Conservation (phyloP, 768 basidiomycete genomes). For the Tulasnella sp. region DNA sequence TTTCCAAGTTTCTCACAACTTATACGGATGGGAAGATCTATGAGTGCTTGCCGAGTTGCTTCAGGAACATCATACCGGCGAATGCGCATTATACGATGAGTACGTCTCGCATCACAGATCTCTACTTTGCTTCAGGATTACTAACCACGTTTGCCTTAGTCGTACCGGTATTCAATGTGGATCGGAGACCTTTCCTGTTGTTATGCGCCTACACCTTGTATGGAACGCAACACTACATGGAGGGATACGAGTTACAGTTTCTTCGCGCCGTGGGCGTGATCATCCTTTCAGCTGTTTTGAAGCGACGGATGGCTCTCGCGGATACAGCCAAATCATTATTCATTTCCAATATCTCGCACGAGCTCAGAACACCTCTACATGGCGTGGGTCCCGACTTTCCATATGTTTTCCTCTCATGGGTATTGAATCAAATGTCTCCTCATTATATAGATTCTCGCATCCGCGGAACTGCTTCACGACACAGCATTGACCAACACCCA, state of each 20-base stretch:
- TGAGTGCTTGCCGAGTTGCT: constrained; percentile 75
- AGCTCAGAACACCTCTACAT: constrained; percentile 62
- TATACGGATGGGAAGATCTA: constrained; percentile 80
- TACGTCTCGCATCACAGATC: constrained; percentile 36
- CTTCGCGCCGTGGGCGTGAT: constrained; percentile 88
- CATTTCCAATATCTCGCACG: constrained; percentile 51
- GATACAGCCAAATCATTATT: constrained; percentile 90
- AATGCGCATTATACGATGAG: constrained; percentile 82
- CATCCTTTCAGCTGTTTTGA: constrained; percentile 84
- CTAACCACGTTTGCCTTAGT: constrained; percentile 32
- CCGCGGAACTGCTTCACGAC: constrained; percentile 79
- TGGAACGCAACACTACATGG: constrained; percentile 69
- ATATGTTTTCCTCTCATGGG: not conserved
- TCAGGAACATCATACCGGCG: constrained; percentile 69
- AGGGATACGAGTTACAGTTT: constrained; percentile 86
- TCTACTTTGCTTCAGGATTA: not conserved
- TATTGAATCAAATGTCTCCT: too few species aligned
- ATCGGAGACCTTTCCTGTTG: constrained; percentile 83
- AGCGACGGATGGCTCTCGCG: constrained; percentile 84
- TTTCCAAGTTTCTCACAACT: constrained; percentile 67
- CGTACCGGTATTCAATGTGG: constrained; percentile 88
- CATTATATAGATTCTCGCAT: constrained; percentile 84
- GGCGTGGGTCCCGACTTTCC: constrained; percentile 43
- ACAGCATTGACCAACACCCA: constrained; percentile 75
- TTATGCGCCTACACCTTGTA: constrained; percentile 80